Conservation (phyloP, 352 stramenopile genomes). For the Saprolegnia diclina region DNA sequence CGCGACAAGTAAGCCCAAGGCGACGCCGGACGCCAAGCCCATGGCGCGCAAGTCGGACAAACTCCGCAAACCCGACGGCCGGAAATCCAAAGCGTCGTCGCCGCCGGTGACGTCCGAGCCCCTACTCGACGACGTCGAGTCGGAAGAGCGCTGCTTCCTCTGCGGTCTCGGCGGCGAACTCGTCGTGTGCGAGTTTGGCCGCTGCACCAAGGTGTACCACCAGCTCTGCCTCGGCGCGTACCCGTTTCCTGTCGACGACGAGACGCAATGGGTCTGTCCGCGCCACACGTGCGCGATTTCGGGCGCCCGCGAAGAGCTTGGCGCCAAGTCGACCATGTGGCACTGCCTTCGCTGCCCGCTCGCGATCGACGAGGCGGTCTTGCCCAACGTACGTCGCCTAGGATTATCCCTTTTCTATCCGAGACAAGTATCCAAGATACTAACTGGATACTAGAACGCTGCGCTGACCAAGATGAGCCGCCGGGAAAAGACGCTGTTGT, state of each 20-base stretch:
- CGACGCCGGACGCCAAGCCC: not conserved
- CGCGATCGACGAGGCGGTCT: slow-evolving; percentile 46
- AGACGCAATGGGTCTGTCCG: slow-evolving; percentile 75
- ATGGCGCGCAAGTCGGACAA: not conserved
- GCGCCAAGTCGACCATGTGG: slow-evolving; percentile 62
- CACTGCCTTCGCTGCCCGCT: slow-evolving; percentile 74
- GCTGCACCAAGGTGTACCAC: slow-evolving; percentile 82
- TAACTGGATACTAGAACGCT: not conserved
- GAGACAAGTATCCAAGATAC: not conserved
- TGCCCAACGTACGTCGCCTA: slow-evolving; percentile 44
- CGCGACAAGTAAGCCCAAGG: not conserved
- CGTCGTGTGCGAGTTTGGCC: slow-evolving; percentile 75
- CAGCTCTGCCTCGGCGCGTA: slow-evolving; percentile 78
- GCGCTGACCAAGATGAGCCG: slow-evolving; percentile 1
- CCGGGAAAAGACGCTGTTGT: slow-evolving; percentile 51
- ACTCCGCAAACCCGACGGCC: not conserved
- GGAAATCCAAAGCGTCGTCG: not conserved
- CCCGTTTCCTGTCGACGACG: slow-evolving; percentile 72
- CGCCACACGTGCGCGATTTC: slow-evolving; percentile 68
- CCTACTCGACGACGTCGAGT: slow-evolving; percentile 35
- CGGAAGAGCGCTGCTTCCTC: slow-evolving; percentile 73
- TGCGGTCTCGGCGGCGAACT: slow-evolving; percentile 77
- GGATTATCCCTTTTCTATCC: not conserved
- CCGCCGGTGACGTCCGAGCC: not conserved
- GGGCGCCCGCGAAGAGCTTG: slow-evolving; percentile 52